These are phyloP conservation scores for Hippophae rhamnoides DNA, from an alignment of 306 rosid species.

Conservation along the genomic window DNA sequence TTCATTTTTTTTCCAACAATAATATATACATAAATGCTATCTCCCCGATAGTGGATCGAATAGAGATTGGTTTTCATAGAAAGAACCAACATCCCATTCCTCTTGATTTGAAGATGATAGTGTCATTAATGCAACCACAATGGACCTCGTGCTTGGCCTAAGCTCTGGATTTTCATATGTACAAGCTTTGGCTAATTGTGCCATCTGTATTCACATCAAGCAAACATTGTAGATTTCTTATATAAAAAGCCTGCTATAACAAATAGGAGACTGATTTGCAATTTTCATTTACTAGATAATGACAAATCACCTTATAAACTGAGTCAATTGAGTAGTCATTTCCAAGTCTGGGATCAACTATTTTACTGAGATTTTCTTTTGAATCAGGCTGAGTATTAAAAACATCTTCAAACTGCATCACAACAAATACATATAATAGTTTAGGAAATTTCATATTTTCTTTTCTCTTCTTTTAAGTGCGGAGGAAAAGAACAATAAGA, in stretches of 20 bases:
- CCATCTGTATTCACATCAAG: constrained; percentile 34
- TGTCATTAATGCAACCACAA: constrained; percentile 59
- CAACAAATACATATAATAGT: constrained; percentile 2
- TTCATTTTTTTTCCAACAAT: too few relatives aligned
- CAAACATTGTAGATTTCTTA: not conserved
- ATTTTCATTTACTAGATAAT: not conserved
- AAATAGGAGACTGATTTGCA: not conserved
- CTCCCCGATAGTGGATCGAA: constrained; percentile 46
- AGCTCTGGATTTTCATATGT: constrained; percentile 67
- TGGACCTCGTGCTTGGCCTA: constrained; percentile 85
- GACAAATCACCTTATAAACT: constrained; percentile 36
- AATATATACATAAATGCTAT: constrained; percentile 16
- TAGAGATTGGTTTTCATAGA: constrained; percentile 43
- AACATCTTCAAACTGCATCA: constrained; percentile 59
- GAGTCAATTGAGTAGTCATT: constrained; percentile 45
- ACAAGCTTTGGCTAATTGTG: constrained; percentile 58
- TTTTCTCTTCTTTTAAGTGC: not conserved
- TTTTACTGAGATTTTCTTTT: constrained; percentile 34
- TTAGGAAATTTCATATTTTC: not conserved
- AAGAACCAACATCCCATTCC: constrained; percentile 65
- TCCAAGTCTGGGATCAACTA: constrained; percentile 43
- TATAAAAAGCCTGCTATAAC: not conserved
- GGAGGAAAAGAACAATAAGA: not conserved
- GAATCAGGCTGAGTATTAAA: constrained; percentile 32
- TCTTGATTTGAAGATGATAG: constrained; percentile 46